These are phyloP conservation scores for Nannochloris sp. DNA, from an alignment of 139 green algal species.

Conservation along the genomic window DNA sequence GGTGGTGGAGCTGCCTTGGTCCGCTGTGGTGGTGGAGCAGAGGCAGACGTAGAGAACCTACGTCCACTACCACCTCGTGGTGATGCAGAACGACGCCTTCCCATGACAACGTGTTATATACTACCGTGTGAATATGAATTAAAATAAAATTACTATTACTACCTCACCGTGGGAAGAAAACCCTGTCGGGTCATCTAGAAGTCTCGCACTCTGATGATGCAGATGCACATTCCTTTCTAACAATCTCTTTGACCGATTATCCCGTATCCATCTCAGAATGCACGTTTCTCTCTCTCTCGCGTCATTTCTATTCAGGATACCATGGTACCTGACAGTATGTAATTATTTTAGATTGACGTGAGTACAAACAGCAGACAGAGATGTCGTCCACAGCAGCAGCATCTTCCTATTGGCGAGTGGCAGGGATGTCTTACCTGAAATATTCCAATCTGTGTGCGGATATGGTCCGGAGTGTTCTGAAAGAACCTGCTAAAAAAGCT, in stretches of 20 bases:
- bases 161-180: too few species aligned
- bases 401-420: conserved; percentile 46
- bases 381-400: conserved; percentile 49
- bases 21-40: neutral
- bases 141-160: neutral
- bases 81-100: too few species aligned
- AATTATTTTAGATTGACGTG: too few species aligned
- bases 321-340: too few species aligned
- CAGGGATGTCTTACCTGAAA: conserved; percentile 72
- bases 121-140: neutral
- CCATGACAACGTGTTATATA: too few species aligned
- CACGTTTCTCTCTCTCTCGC: too few species aligned
- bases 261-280: too few species aligned
- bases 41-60: neutral
- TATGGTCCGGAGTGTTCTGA: conserved; percentile 62
- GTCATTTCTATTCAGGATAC: too few species aligned
- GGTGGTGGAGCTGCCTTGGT: conserved; percentile 8
- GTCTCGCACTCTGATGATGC: too few species aligned
- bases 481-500: conserved; percentile 51
- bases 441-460: conserved; percentile 61
- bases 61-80: neutral
- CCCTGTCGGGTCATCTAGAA: neutral
- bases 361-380: neutral
- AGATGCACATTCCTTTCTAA: too few species aligned
- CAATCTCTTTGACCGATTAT: too few species aligned